Evolutionary conservation across 2,329 filamentous ascomycete species (phyloP).

Genomic region (Colletotrichum sansevieriae): DNA sequence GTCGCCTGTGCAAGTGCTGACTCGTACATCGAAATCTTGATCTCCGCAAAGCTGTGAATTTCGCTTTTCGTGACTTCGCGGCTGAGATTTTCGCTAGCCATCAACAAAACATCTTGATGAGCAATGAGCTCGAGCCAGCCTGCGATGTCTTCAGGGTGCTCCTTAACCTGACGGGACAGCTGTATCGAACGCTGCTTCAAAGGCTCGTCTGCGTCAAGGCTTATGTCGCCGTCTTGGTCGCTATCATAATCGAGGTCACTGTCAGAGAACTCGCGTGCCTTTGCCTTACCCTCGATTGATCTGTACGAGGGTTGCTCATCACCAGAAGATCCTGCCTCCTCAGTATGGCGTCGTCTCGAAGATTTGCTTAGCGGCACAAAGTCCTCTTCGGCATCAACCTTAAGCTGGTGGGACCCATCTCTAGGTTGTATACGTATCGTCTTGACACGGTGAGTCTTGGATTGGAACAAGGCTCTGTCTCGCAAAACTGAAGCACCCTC

Average conservation of each 20-base stretch:
- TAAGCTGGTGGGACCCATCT: neutral
- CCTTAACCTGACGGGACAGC: constrained; percentile 73
- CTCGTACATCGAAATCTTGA: constrained; percentile 84
- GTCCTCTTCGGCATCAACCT: constrained; percentile 53
- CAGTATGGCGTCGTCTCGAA: constrained; percentile 44
- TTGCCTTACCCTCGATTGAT: constrained; percentile 75
- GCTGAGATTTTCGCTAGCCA: constrained; percentile 58
- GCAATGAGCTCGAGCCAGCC: constrained; percentile 84
- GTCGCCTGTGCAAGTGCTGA: constrained; percentile 75
- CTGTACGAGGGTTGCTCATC: constrained; percentile 70
- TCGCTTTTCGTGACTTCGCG: constrained; percentile 69
- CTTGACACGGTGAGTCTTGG: constrained; percentile 54
- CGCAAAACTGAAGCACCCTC: constrained; percentile 58
- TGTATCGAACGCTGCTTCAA: constrained; percentile 69
- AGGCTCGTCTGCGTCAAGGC: constrained; percentile 55
- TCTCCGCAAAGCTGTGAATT: constrained; percentile 77
- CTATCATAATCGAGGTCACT: constrained; percentile 65
- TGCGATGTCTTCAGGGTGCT: constrained; percentile 74
- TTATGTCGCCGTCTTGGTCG: constrained; percentile 55
- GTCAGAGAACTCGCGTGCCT: constrained; percentile 59
- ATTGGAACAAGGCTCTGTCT: constrained; percentile 63
- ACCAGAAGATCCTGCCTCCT: constrained; percentile 59
- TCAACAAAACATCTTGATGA: constrained; percentile 79
- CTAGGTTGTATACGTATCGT: constrained; percentile 58
- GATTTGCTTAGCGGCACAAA: constrained; percentile 59